Percentiles rank a stretch among this genome's conserved stretches.
These are phyloP conservation scores for Epichloe gansuensis DNA, from an alignment of 2,329 filamentous ascomycete genomes.

Conservation along the genomic window DNA sequence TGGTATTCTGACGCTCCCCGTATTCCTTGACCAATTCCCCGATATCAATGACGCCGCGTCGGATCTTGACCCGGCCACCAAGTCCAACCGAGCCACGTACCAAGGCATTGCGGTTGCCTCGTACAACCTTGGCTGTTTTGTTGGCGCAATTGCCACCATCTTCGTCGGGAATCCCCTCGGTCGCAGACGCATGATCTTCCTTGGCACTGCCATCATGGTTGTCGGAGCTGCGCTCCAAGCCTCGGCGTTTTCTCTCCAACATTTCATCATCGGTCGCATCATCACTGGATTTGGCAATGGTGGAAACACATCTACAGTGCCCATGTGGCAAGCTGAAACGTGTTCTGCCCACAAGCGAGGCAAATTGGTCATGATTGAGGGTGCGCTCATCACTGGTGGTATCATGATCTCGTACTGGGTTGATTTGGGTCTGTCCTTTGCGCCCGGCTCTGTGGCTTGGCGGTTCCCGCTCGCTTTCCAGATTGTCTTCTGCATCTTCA, in stretches of 20 bases:
- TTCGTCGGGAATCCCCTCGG: constrained; percentile 54
- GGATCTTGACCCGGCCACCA: constrained; percentile 23
- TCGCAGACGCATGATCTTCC: constrained; percentile 45
- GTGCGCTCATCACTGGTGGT: constrained; percentile 43
- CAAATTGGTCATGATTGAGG: constrained; percentile 50
- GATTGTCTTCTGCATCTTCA: constrained; percentile 46
- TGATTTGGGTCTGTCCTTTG: constrained; percentile 44
- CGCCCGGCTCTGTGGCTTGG: constrained; percentile 31
- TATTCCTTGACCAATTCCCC: constrained; percentile 47
- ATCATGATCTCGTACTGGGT: constrained; percentile 50
- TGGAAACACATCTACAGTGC: constrained; percentile 42
- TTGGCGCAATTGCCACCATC: constrained; percentile 52
- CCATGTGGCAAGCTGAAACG: constrained; percentile 50
- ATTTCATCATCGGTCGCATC: constrained; percentile 47
- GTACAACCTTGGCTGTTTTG: constrained; percentile 49
- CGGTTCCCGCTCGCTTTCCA: constrained; percentile 46
- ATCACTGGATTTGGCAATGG: constrained; percentile 48
- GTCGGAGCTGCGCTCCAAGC: constrained; percentile 48
- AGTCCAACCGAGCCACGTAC: constrained; percentile 34
- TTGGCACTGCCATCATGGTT: constrained; percentile 45
- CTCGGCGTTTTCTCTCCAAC: constrained; percentile 39
- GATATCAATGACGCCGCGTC: constrained; percentile 31
- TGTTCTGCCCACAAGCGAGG: constrained; percentile 45
- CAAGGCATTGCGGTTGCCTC: constrained; percentile 43
- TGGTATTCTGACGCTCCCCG: constrained; percentile 55